Evolutionary conservation across 768 basidiomycete species (phyloP).

Genomic region (Gymnopilus dilepis): DNA sequence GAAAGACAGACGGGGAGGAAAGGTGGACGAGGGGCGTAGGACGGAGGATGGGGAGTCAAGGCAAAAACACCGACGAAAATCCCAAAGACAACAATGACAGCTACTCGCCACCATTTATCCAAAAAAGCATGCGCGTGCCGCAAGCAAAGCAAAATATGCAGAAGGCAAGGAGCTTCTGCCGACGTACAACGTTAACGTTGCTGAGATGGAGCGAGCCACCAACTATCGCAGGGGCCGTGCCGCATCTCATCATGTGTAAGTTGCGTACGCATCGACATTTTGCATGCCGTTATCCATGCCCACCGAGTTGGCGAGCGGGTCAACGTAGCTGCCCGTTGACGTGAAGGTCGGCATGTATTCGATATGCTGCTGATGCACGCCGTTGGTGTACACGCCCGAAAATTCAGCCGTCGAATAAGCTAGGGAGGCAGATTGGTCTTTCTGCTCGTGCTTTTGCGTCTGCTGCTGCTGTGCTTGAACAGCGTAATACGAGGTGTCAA

Average conservation of each 20-base stretch:
- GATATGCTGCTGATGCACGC: conserved; percentile 21
- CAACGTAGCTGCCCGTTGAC: conserved; percentile 18
- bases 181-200: conserved; percentile 6
- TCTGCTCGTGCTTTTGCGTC: conserved; percentile 12
- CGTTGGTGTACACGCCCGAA: conserved; percentile 17
- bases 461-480: conserved; percentile 18
- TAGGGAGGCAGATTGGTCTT: conserved; percentile 7
- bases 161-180: neutral
- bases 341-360: conserved; percentile 19
- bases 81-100: neutral
- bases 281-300: conserved; percentile 28
- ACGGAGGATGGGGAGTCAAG: neutral
- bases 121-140: neutral
- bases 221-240: conserved; percentile 5
- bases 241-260: conserved; percentile 26
- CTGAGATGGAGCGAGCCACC: neutral
- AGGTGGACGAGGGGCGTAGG: neutral
- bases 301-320: conserved; percentile 16
- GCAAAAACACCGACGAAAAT: neutral
- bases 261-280: conserved; percentile 23
- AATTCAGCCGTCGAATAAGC: conserved; percentile 15
- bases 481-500: conserved; percentile 16
- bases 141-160: neutral
- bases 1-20: neutral
- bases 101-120: neutral